Evolutionary conservation across 805 yeast species (phyloP), one percentile per base, ranked within the genome.

Genomic region (Hanseniaspora meyeri): DNA sequence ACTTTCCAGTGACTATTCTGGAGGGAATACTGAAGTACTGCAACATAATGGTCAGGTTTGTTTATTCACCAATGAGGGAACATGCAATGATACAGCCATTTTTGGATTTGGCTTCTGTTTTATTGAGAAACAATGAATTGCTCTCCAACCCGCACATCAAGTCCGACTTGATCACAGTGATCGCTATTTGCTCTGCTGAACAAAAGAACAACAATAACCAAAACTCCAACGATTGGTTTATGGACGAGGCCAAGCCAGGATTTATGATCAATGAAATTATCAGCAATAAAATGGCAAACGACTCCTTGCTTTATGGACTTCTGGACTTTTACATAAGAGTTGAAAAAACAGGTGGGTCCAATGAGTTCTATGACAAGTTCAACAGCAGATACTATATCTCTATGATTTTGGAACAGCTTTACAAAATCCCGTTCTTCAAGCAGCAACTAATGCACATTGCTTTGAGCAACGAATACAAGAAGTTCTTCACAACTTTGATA

Each of bases 311-410:
- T 57, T 89, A 87, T 64, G 85, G 96, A 0, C 74, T 93, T 57
- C 76, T 93, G 69, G 95, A 88, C 63, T 85, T 89, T 60, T 93
- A 91, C 68, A 95, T 93, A 38, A 87, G 87, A 76, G 90, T 91
- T 51, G 99, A 93, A 68, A 89, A 87, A 64, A 93, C 98, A 0
- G 98, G 98, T 10, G 85, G 96, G 1, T 83, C 91, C 8, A 82
- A 95, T 0, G 97, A 93, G 69, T 93, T 91, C 66, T 91, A 91
- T 68, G 99, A 93, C 68, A 93, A 93, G 70, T 93, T 93, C 72
- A 90, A 88, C 68, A 80, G 87, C 46, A 78, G 98, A 67, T 91
- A 82, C 69, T 84, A 87, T 66, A 87, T 93, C 32, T 85, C 96
- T 0, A 79, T 79, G 49, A 84, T 93, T 37, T 71, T 93, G 63